A percentile compares a stretch with the other conserved stretches of the same genome.
Evolutionary conservation across 805 yeast species (phyloP).

Genomic region (Komagataella pseudopastoris): DNA sequence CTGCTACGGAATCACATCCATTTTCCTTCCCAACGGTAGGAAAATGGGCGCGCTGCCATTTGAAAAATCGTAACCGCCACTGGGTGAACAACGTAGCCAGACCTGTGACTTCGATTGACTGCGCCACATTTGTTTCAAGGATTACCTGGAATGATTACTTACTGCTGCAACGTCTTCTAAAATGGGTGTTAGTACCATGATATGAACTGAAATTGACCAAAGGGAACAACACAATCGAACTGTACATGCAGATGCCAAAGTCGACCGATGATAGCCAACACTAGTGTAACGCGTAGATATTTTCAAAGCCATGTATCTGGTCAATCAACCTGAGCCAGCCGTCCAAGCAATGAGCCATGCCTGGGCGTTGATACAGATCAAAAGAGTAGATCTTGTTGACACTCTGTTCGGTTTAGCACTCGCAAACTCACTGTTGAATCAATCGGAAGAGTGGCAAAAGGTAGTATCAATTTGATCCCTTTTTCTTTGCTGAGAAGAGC

Average conservation of each 20-base stretch:
- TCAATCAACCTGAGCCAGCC: neutral
- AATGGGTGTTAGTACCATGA: slow-evolving; percentile 17
- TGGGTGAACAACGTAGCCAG: neutral
- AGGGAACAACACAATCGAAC: neutral
- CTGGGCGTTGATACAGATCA: neutral
- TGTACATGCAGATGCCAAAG: neutral
- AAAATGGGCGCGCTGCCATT: neutral
- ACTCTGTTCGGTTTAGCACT: neutral
- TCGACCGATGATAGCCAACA: neutral
- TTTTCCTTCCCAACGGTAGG: neutral
- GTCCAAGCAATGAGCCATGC: neutral
- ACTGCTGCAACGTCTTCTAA: slow-evolving; percentile 36
- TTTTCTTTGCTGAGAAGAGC: neutral
- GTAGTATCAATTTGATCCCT: neutral
- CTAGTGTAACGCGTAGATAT: neutral
- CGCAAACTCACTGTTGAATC: neutral
- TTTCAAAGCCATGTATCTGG: neutral
- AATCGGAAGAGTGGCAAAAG: neutral
- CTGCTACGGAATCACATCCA: neutral
- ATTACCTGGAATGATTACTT: slow-evolving; percentile 11
- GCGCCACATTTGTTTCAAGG: neutral
- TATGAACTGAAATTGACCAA: neutral
- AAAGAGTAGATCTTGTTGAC: neutral
- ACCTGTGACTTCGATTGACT: slow-evolving; percentile 1
- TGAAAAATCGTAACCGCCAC: neutral